These are phyloP conservation scores for Solanum gracilifrons DNA, from an alignment of 257 asterid genomes.

Conservation along the genomic window DNA sequence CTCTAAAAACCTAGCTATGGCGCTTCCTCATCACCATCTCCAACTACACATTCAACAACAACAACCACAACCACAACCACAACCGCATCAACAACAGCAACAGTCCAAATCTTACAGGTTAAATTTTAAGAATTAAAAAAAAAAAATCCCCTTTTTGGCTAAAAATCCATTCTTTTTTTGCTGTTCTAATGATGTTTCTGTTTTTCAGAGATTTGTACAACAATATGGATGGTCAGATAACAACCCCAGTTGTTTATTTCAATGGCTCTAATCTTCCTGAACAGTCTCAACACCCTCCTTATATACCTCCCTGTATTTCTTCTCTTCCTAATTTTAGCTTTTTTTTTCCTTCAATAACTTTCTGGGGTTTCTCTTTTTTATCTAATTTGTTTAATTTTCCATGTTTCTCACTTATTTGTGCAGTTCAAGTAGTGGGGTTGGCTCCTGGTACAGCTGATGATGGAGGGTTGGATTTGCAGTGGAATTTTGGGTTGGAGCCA, in stretches of 20 bases:
- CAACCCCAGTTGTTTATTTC: slow-evolving; percentile 60
- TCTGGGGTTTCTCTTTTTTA: neutral
- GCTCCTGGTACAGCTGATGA: slow-evolving; percentile 58
- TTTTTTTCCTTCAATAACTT: neutral
- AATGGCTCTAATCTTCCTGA: slow-evolving; percentile 59
- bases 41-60: slow-evolving; percentile 34
- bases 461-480: slow-evolving; percentile 56
- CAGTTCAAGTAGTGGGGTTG: slow-evolving; percentile 84
- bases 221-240: slow-evolving; percentile 72
- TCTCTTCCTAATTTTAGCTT: neutral
- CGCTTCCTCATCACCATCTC: slow-evolving; percentile 59
- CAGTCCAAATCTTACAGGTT: slow-evolving; percentile 55
- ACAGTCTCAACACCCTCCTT: slow-evolving; percentile 73
- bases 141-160: neutral
- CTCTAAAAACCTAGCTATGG: slow-evolving; percentile 39
- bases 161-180: neutral
- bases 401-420: neutral
- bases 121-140: neutral
- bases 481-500: slow-evolving; percentile 59
- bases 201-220: slow-evolving; percentile 45
- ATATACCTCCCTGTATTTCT: slow-evolving; percentile 68
- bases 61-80: too few species aligned
- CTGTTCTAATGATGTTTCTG: neutral
- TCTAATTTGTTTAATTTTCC: neutral
- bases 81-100: slow-evolving; percentile 1